Base-by-base conservation (phyloP, 805 yeast genomes). In the Millerozyma acaciae region DNA sequence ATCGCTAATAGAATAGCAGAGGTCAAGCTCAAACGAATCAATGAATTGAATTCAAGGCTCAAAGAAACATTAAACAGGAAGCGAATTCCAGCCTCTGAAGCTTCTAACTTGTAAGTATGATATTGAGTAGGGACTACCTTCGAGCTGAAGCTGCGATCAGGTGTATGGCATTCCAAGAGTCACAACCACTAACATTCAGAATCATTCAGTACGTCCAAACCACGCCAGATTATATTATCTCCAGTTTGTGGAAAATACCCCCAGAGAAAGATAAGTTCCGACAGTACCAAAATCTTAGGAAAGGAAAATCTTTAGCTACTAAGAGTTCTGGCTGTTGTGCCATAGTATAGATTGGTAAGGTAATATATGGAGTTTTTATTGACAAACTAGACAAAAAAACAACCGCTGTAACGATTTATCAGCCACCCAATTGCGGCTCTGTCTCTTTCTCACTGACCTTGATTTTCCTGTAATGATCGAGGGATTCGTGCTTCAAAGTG, bases 11-110 rank as follows among this genome's bases (percentile, higher is more conserved):
- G 73, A 44, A 67, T 80, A 17, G 66, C 76, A 38, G 60, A 62
- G 29, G 56, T 82, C 37, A 82, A 80, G 52, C 59, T 82, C 28
- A 76, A 74, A 47, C 65, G 89, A 44, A 70, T 79, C 21, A 69
- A 66, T 30, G 80, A 78, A 44, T 62, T 79, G 20, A 80, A 79
- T 45, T 48, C 55, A 3, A 74, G 73, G 39, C 53, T 82, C 22
- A 70, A 68, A 43, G 68, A 68, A 18, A 70, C 75, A 26, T 50
- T 83, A 23, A 50, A 68, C 3, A 58, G 74, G 33, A 79, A 80
- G 8, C 61, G 88, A 39, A 75, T 79, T 2, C 75, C 78, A 20
- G 80, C 84, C 6, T 77, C 85, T 4, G 73, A 74, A 45, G 82
- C 83, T 6, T 73, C 79, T 6, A 57, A 71, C 22, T 55, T 69